Evolutionary conservation across 164 flowering plant genomes (phyloP), one percentile per base, ranked within the genome.

Genomic region (Berberis thunbergii): DNA sequence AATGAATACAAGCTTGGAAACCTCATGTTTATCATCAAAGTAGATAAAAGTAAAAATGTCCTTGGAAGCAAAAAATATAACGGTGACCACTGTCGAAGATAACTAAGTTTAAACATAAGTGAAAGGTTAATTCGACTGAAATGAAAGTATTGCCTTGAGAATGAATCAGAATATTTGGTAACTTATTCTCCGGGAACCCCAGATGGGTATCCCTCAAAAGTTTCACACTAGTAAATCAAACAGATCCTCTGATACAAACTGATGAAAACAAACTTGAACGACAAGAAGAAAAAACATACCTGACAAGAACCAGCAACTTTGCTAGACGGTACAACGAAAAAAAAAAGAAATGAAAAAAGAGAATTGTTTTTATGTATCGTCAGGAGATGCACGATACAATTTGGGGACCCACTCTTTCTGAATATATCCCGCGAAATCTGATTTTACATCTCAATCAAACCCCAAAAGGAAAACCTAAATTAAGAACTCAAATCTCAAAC

Each of bases 391-490:
- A 69, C 66, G 70, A 64, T 68, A 68, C 74, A 69, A 46, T 54
- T 50, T 60, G 26, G 54, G 72, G 60, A 26, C 54, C 54, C 59
- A 64, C 62, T 68, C 69, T 54, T 65, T 65, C 67, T 72, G 72
- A 58, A 68, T 71, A 70, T 68, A 69, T 69, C 70, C 78, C 66
- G 72, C 68, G 26, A 26, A 54, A 71, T 66, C 74, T 64, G 81
- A 75, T 74, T 77, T 74, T 76, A 79, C 81, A 77, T 63, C 79
- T 76, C 73, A 73, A 73, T 67, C 70, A 71, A 74, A 76, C 65
- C 69, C 63, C 69, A 70, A 49, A 62, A 70, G 64, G 59, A 68
- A 77, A 76, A 69, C 66, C 79, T 72, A 70, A 45, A 11, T 50
- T 5, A 41, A 70, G 67, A 70, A 79, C 61, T 64, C 59, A 64